Percentiles rank a stretch among this genome's conserved stretches.
Evolutionary conservation across 441 rosid genomes (phyloP).

Genomic region (Viola pubescens): DNA sequence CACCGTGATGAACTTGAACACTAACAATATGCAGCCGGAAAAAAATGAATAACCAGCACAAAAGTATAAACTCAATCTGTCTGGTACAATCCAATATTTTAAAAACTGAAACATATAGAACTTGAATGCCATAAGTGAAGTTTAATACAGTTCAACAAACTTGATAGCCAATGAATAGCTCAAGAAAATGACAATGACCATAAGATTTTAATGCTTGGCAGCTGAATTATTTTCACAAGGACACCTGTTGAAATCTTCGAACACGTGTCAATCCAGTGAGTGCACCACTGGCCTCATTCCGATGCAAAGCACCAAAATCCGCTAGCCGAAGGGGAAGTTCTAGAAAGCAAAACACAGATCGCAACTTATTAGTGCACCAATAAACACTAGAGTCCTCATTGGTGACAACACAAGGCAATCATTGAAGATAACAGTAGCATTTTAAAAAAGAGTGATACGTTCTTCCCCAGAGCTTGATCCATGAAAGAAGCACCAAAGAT

Average conservation of each 20-base stretch:
- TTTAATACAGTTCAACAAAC: background rate
- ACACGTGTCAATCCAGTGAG: slow-evolving; percentile 97
- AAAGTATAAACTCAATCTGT: background rate
- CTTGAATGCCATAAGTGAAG: background rate
- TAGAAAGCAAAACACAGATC: slow-evolving; percentile 21
- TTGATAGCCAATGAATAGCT: background rate
- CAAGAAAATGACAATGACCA: background rate
- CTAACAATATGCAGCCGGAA: background rate
- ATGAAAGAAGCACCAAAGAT: no score
- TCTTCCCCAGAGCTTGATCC: no score
- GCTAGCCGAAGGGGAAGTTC: slow-evolving; percentile 93
- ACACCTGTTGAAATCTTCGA: slow-evolving; percentile 96
- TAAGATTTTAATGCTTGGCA: background rate
- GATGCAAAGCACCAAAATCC: slow-evolving; percentile 95
- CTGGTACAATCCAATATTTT: background rate
- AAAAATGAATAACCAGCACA: background rate
- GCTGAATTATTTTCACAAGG: background rate
- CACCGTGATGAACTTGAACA: background rate
- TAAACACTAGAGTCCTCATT: background rate
- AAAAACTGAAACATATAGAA: background rate
- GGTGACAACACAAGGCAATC: no score
- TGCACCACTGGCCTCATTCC: slow-evolving; percentile 99
- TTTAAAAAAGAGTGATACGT: no score
- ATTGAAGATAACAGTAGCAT: no score
- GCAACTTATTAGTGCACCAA: no score